Evolutionary conservation across 768 basidiomycete genomes (phyloP).

Genomic region (Boletus pseudopeckii): DNA sequence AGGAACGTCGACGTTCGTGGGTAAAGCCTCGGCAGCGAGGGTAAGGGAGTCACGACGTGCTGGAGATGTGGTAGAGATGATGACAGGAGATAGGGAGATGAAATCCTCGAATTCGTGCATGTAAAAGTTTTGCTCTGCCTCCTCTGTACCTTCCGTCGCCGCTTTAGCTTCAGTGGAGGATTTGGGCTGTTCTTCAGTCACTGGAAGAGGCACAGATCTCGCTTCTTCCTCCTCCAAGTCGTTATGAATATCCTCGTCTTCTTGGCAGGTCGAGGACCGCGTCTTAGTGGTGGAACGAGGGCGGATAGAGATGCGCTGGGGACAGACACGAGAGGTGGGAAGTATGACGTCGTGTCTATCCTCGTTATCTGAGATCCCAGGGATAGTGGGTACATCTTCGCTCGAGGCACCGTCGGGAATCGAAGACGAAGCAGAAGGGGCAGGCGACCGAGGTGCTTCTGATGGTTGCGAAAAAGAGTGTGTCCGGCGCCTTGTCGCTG

Average conservation of each 20-base stretch:
- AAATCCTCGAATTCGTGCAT: slow-evolving; percentile 52
- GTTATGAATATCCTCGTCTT: slow-evolving; percentile 11
- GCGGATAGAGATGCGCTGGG: slow-evolving; percentile 44
- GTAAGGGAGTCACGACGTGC: slow-evolving; percentile 40
- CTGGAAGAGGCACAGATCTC: slow-evolving; percentile 4
- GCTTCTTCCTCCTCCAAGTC: slow-evolving; percentile 8
- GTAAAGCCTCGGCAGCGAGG: slow-evolving; percentile 11
- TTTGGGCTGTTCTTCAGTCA: slow-evolving; percentile 7
- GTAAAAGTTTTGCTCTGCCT: slow-evolving; percentile 59
- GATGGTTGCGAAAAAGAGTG: neutral
- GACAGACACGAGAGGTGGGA: slow-evolving; percentile 33
- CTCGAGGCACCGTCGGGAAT: slow-evolving; percentile 41
- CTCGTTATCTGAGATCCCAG: slow-evolving; percentile 56
- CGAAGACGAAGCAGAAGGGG: slow-evolving; percentile 33
- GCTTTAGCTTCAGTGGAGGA: slow-evolving; percentile 10
- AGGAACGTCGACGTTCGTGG: slow-evolving; percentile 10
- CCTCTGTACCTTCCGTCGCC: slow-evolving; percentile 33
- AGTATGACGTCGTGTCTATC: slow-evolving; percentile 15
- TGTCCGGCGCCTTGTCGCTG: slow-evolving; percentile 19
- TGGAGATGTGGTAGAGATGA: slow-evolving; percentile 27
- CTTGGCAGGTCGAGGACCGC: slow-evolving; percentile 17
- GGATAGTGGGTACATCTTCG: slow-evolving; percentile 45
- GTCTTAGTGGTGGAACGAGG: slow-evolving; percentile 50
- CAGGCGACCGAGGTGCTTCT: slow-evolving; percentile 24
- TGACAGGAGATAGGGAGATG: slow-evolving; percentile 42